Base-by-base conservation (phyloP, 306 rosid species). In the Cicer arietinum region DNA sequence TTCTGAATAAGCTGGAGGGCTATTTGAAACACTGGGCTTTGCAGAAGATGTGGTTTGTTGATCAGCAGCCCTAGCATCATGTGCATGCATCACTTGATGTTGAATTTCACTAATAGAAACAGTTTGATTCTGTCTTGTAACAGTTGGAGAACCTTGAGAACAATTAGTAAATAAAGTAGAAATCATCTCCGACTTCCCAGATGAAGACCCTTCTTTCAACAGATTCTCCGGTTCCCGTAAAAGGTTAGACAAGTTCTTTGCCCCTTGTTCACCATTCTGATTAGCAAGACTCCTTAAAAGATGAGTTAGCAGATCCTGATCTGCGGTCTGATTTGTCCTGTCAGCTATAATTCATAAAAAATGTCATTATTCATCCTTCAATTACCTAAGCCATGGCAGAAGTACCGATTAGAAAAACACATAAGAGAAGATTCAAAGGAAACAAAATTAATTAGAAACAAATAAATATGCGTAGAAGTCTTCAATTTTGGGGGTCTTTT, bases 231-330 rank as follows among this genome's bases (percentile, higher is more conserved):
- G 88, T 76, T 82, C 89, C 75, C 16, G 88, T 69, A 90, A 76
- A 74, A 90, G 83, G 74, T 83, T 81, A 74, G 91, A 76, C 80
- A 88, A 72, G 83, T 71, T 81, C 67, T 77, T 87, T 16, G 74
- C 70, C 77, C 86, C 94, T 12, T 75, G 84, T 25, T 87, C 90
- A 51, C 86, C 87, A 79, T 78, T 62, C 73, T 86, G 90, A 78
- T 77, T 84, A 39, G 91, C 88, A 70, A 90, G 85, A 74, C 86
- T 88, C 85, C 83, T 84, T 77, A 93, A 46, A 82, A 93, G 84
- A 86, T 93, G 92, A 74, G 97, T 59, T 44, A 91, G 77, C 68
- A 93, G 74, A 88, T 93, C 90, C 84, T 86, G 97, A 63, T 93
- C 93, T 1, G 92, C 79, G 7, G 88, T 79, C 79, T 89, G 93